Evolutionary conservation across 768 basidiomycete species (phyloP), one percentile per base, ranked within the genome.

Genomic region (Pleurotus platypus): DNA sequence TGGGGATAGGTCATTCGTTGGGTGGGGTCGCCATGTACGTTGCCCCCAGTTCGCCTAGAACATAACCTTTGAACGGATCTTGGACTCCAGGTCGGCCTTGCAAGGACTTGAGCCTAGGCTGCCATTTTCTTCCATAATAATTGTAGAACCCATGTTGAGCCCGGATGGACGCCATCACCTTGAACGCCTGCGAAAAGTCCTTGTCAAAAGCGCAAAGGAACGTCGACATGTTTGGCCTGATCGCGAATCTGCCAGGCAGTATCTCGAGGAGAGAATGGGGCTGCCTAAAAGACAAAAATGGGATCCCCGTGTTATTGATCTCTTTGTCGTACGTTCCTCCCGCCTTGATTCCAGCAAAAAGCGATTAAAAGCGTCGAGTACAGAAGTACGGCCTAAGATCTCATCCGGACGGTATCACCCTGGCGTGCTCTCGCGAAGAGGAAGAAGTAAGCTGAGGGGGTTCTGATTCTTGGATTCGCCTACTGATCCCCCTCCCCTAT

Each of bases 1-100:
- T 87, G 38, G 86, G 85, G 2, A 76, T 89, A 15, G 87, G 86
- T 0, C 87, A 89, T 66, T 87, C 86, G 1, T 69, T 89, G 16
- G 87, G 87, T 12, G 86, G 80, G 39, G 84, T 85, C 56, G 73
- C 81, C 18, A 79, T 86, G 87, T 87, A 62, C 56, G 81, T 62
- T 38, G 37, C 46, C 40, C 6, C 35, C 18, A 56, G 12, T n/a
- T 22, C 27, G 27, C 26, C 35, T 46, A 26, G 12, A 26, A 45
- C 13, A 47, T 20, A 15, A 20, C 26, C 26, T 55, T 59, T 56
- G 55, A 38, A 48, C 46, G 24, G 46, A 20, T 5, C 46, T 59
- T 53, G 39, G 26, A 24, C 38, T 15, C 3, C 46, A 87, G 86
- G 66, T 72, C 82, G 7, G 73, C 86, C 37, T 68, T 86, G 18